Evolutionary conservation across 1,284 basidiomycete genomes (phyloP).

Genomic region (Vanrija sp.): DNA sequence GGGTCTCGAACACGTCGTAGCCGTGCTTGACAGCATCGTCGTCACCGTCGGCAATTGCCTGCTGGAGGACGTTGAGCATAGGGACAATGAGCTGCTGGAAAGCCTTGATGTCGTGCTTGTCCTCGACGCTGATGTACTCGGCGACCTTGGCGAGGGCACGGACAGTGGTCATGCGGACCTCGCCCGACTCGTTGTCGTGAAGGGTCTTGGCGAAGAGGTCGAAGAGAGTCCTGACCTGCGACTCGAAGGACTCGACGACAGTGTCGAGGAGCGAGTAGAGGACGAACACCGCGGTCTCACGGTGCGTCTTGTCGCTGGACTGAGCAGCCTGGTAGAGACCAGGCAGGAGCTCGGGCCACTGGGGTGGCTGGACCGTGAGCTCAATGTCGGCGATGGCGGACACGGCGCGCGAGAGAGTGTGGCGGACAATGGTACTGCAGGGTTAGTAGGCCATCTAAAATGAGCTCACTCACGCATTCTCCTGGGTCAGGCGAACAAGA

Average conservation of each 20-base stretch:
- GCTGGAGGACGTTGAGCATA: constrained; percentile 87
- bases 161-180: constrained; percentile 88
- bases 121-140: constrained; percentile 85
- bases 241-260: constrained; percentile 81
- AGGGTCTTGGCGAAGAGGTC: constrained; percentile 76
- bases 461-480: constrained; percentile 62
- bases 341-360: constrained; percentile 85
- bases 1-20: constrained; percentile 93
- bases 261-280: constrained; percentile 89
- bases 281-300: constrained; percentile 88
- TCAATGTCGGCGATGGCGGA: constrained; percentile 91
- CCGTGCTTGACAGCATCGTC: constrained; percentile 80
- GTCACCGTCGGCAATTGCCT: constrained; percentile 76
- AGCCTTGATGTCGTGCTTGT: constrained; percentile 80
- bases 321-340: constrained; percentile 79
- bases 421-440: constrained; percentile 74
- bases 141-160: constrained; percentile 86
- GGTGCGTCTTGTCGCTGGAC: constrained; percentile 66
- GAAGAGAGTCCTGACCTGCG: constrained; percentile 74
- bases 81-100: constrained; percentile 86
- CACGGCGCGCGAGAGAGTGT: constrained; percentile 85
- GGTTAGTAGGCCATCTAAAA: no score
- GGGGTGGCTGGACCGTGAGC: constrained; percentile 61
- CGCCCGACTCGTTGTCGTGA: constrained; percentile 79
- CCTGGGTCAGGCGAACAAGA: constrained; percentile 72